phyloP scores from a whole-genome alignment of 2,329 filamentous ascomycete genomes.

The Fusarium azukiicola region DNA sequence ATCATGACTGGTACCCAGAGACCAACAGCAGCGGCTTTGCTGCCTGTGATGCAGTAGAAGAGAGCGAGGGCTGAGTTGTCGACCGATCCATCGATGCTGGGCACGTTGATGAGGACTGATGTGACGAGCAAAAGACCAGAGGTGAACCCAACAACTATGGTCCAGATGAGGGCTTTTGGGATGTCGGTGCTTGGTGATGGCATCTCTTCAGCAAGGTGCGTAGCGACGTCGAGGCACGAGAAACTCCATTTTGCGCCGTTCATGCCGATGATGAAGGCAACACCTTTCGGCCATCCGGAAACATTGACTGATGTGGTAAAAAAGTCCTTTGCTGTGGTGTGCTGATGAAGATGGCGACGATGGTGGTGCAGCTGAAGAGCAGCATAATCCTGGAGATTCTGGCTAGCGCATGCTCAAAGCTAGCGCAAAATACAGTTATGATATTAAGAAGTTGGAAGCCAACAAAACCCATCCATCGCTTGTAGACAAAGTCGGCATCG shows the following conservation, averaged over 20 bases:
- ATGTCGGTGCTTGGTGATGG: constrained; percentile 51
- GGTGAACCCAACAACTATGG: constrained; percentile 47
- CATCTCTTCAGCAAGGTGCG: constrained; percentile 57
- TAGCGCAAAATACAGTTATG: constrained; percentile 41
- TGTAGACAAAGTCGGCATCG: constrained; percentile 50
- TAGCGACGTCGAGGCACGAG: constrained; percentile 55
- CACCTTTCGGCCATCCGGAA: constrained; percentile 52
- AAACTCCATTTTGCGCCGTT: constrained; percentile 57
- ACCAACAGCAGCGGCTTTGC: constrained; percentile 49
- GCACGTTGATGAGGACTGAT: constrained; percentile 46
- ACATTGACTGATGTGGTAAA: constrained; percentile 50
- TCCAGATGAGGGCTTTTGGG: constrained; percentile 52
- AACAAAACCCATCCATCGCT: constrained; percentile 55
- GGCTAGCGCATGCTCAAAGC: constrained; percentile 52
- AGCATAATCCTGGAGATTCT: constrained; percentile 53
- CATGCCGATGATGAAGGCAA: constrained; percentile 56
- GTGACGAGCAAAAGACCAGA: constrained; percentile 48
- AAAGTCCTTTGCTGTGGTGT: constrained; percentile 46
- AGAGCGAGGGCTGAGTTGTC: constrained; percentile 49
- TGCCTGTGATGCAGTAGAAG: constrained; percentile 51
- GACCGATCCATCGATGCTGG: constrained; percentile 36
- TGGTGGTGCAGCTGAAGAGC: constrained; percentile 51
- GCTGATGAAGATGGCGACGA: constrained; percentile 49
- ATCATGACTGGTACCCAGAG: constrained; percentile 51
- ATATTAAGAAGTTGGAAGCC: constrained; percentile 53